phyloP scores from a whole-genome alignment of 257 asterid species.

The Handroanthus guayacan region DNA sequence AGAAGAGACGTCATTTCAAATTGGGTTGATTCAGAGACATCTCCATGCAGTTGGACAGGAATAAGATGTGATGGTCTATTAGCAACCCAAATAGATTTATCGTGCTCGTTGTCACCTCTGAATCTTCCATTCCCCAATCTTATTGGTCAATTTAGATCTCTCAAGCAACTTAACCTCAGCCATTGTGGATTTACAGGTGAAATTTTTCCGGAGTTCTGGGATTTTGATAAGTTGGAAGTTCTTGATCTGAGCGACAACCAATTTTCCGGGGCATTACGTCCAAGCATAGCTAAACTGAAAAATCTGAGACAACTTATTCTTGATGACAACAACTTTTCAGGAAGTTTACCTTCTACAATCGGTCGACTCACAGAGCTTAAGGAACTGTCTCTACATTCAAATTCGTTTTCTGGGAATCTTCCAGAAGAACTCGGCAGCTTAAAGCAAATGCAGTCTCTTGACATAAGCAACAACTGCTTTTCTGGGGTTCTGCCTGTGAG shows the following conservation, averaged over 20 bases:
- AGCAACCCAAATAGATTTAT: slow-evolving; percentile 51
- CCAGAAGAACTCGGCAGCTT: slow-evolving; percentile 67
- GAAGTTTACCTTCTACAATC: slow-evolving; percentile 57
- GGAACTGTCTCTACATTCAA: slow-evolving; percentile 65
- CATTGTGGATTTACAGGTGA: slow-evolving; percentile 61
- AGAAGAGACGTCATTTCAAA: slow-evolving; percentile 44
- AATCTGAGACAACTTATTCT: slow-evolving; percentile 60
- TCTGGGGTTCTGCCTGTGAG: slow-evolving; percentile 65
- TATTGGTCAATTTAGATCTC: slow-evolving; percentile 54
- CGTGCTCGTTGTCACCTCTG: slow-evolving; percentile 46
- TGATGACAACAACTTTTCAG: slow-evolving; percentile 62
- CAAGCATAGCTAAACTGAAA: slow-evolving; percentile 45
- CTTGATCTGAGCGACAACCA: slow-evolving; percentile 68
- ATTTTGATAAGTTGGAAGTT: slow-evolving; percentile 51
- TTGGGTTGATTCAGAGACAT: slow-evolving; percentile 51
- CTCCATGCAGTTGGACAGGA: slow-evolving; percentile 79
- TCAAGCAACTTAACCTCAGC: slow-evolving; percentile 66
- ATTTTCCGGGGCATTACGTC: slow-evolving; percentile 57
- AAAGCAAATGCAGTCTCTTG: slow-evolving; percentile 56
- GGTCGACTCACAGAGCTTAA: slow-evolving; percentile 54
- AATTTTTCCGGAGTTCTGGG: slow-evolving; percentile 57
- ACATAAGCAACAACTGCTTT: slow-evolving; percentile 66
- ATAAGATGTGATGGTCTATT: slow-evolving; percentile 54
- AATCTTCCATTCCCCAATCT: slow-evolving; percentile 56
- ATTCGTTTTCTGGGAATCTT: slow-evolving; percentile 60